These are phyloP conservation scores for Hymenoscyphus albidus DNA, from an alignment of 2,329 filamentous ascomycete species.

Conservation along the genomic window DNA sequence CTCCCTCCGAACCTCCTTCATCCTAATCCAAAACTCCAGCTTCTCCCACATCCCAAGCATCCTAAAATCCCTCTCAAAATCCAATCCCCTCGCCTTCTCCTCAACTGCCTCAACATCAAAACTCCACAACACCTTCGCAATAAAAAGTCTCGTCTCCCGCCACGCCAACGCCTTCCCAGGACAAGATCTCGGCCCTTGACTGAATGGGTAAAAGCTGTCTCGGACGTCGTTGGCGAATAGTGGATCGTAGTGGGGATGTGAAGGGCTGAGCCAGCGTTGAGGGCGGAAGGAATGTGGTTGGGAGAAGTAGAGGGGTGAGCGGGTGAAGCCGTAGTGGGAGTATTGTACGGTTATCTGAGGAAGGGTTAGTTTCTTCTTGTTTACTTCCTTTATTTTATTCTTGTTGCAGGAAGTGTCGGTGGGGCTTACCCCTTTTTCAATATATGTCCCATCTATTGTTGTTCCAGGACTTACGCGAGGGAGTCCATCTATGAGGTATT, in stretches of 20 bases:
- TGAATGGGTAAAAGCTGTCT: not conserved
- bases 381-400: not conserved
- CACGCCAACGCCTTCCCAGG: not conserved
- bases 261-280: not conserved
- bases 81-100: not conserved
- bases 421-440: not conserved
- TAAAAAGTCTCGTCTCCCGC: not conserved
- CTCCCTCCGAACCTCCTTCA: not conserved
- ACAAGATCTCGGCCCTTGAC: not conserved
- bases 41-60: not conserved
- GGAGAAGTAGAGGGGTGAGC: not conserved
- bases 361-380: too few relatives aligned
- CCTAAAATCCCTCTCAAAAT: constrained; percentile 1
- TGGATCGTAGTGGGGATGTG: not conserved
- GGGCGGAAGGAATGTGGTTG: not conserved
- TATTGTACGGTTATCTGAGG: not conserved
- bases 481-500: not conserved
- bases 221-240: not conserved
- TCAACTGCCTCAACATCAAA: not conserved
- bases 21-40: not conserved
- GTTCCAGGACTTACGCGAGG: not conserved
- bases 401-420: too few relatives aligned
- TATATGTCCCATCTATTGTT: not conserved
- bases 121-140: constrained; percentile 3
- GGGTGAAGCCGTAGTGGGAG: not conserved